These are phyloP conservation scores for Fusarium kyushuense DNA, from an alignment of 2,329 filamentous ascomycete species.

Conservation along the genomic window DNA sequence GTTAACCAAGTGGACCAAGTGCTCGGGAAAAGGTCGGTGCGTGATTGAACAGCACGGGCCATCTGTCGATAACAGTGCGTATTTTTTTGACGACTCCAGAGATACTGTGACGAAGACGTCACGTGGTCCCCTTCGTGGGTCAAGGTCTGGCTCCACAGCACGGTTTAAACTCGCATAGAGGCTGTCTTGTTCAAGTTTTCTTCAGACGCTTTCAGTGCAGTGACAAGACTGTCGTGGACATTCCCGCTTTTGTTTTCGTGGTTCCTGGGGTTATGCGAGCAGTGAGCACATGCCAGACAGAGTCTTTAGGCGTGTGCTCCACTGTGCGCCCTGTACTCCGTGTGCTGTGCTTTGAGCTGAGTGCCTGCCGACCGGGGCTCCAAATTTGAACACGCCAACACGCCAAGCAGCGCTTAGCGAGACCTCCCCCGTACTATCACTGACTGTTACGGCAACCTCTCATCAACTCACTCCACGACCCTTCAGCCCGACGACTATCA, in stretches of 20 bases:
- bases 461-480: slow-evolving; percentile 48
- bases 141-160: slow-evolving; percentile 44
- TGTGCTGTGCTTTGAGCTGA: slow-evolving; percentile 34
- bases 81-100: background rate
- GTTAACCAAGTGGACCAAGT: background rate
- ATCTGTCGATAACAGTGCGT: slow-evolving; percentile 24
- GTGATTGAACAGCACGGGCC: slow-evolving; percentile 22
- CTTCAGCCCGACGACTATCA: slow-evolving; percentile 40
- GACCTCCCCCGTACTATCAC: slow-evolving; percentile 44
- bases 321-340: slow-evolving; percentile 46
- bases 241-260: slow-evolving; percentile 29
- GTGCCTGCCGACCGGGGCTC: slow-evolving; percentile 41
- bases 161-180: slow-evolving; percentile 36
- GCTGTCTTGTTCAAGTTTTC: slow-evolving; percentile 42
- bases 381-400: slow-evolving; percentile 50
- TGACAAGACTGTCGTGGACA: slow-evolving; percentile 21
- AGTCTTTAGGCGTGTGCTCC: slow-evolving; percentile 49
- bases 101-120: slow-evolving; percentile 50
- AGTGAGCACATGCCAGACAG: slow-evolving; percentile 48
- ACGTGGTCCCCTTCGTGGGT: slow-evolving; percentile 54
- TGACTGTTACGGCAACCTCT: slow-evolving; percentile 47
- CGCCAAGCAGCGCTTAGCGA: slow-evolving; percentile 53
- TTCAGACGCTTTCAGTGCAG: slow-evolving; percentile 26
- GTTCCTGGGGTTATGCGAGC: slow-evolving; percentile 39
- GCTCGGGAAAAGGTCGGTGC: slow-evolving; percentile 49